A percentile compares a stretch with the other conserved stretches of the same genome.
Conservation (phyloP, 2,329 filamentous ascomycete species). For the Trichoderma endophyticum region DNA sequence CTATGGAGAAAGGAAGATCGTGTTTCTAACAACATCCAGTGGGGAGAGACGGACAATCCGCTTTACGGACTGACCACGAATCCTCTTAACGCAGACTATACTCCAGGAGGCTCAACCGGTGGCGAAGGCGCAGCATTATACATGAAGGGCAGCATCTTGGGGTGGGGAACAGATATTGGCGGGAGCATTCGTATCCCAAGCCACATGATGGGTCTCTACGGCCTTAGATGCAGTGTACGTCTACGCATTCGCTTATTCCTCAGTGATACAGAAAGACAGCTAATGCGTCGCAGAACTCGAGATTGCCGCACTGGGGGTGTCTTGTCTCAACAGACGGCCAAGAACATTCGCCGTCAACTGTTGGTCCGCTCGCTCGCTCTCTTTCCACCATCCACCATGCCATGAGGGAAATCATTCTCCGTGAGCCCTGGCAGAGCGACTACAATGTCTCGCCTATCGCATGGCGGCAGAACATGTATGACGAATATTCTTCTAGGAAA, state of each 20-base stretch:
- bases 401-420: background rate
- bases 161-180: conserved; percentile 28
- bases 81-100: conserved; percentile 23
- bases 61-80: conserved; percentile 29
- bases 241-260: background rate
- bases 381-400: background rate
- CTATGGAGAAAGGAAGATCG: background rate
- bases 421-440: conserved; percentile 53
- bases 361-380: background rate
- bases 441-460: conserved; percentile 49
- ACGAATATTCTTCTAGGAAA: background rate
- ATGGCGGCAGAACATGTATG: conserved; percentile 42
- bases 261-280: background rate
- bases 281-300: background rate
- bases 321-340: background rate
- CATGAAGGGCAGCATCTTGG: conserved; percentile 22
- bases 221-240: conserved; percentile 25
- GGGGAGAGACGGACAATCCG: conserved; percentile 29
- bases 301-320: background rate
- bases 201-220: conserved; percentile 26
- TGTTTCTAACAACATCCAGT: background rate
- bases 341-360: background rate
- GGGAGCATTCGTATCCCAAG: conserved; percentile 29
- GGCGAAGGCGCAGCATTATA: conserved; percentile 26
- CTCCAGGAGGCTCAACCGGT: conserved; percentile 28